Percentiles rank a stretch among this genome's conserved stretches.
These are phyloP conservation scores for Fagopyrum esculentum DNA, from an alignment of 148 eudicot species.

Conservation along the genomic window DNA sequence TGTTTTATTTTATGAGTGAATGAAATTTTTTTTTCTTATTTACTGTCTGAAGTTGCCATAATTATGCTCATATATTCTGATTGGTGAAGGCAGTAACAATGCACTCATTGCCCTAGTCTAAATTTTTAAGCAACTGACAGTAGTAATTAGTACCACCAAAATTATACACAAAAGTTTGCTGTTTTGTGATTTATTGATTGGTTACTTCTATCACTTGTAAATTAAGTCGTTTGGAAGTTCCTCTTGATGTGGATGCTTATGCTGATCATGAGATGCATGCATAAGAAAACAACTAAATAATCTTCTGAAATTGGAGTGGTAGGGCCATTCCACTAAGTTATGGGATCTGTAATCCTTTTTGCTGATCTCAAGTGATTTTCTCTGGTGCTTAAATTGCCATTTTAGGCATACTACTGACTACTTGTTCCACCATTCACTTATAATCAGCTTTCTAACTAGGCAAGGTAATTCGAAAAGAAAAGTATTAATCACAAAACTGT, in stretches of 20 bases:
- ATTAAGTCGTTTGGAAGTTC: background rate
- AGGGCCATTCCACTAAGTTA: background rate
- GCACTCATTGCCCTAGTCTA: background rate
- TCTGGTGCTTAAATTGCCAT: background rate
- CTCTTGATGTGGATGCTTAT: background rate
- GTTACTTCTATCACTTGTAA: background rate
- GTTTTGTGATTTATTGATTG: background rate
- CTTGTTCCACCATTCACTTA: background rate
- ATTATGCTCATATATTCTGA: background rate
- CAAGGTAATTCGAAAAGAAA: background rate
- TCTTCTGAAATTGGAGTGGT: background rate
- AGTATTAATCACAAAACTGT: background rate
- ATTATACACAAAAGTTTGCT: background rate
- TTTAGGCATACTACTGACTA: background rate
- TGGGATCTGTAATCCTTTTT: background rate
- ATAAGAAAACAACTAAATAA: background rate
- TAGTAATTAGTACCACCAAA: background rate
- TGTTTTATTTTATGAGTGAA: background rate
- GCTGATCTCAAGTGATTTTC: background rate
- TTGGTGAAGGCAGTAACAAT: too few relatives aligned
- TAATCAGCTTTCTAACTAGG: background rate
- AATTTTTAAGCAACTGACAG: too few relatives aligned
- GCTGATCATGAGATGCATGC: background rate
- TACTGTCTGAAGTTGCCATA: background rate
- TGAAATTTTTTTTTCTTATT: background rate